Base-by-base conservation (phyloP, 495 filamentous ascomycete species). In the Lasiosphaeria ovina region DNA sequence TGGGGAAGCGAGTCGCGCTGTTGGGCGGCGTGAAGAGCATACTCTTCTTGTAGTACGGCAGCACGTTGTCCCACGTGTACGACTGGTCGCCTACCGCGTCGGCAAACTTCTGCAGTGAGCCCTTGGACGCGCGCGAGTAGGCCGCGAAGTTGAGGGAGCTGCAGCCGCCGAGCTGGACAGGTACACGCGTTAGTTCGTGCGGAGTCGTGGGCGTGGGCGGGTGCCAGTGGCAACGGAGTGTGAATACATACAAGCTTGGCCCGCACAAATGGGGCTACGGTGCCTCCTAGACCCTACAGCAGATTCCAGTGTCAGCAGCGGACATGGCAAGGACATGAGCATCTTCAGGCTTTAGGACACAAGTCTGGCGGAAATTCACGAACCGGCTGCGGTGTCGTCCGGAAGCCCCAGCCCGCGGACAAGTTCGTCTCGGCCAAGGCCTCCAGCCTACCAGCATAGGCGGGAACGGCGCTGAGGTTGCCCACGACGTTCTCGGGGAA, bases 11-110 rank as follows among this genome's bases (percentile, higher is more conserved):
- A 42, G 55, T 11, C 33, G 9, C 7, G 17, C 47, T 7, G 35
- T 83, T 70, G 0, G 85, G 85, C 0, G 79, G 70, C 0, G 83
- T 85, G 66, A 85, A 84, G 1, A 75, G 60, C 0, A 76, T 55
- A 51, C 76, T 81, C 49, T 80, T 81, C 60, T 85, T 69, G 58
- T 80, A 88, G 60, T 77, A 85, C 0, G 82, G 82, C 0, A 85
- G 70, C 0, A 84, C 57, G 6, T 79, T 72, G 8, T 83, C 74
- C 35, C 74, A 89, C 3, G 69, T 71, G 61, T 83, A 90, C 55
- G 72, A 78, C 2, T 76, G 51, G 62, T 88, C 86, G 44, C 79
- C 77, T 6, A 87, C 83, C 0, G 54, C 44, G 34, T 83, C 76
- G 0, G 85, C 85, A 85, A 85, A 89, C 60, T 70, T 63, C 11